These are phyloP conservation scores for Melaleuca quinquenervia DNA, from an alignment of 345 rosid species.

Conservation along the genomic window DNA sequence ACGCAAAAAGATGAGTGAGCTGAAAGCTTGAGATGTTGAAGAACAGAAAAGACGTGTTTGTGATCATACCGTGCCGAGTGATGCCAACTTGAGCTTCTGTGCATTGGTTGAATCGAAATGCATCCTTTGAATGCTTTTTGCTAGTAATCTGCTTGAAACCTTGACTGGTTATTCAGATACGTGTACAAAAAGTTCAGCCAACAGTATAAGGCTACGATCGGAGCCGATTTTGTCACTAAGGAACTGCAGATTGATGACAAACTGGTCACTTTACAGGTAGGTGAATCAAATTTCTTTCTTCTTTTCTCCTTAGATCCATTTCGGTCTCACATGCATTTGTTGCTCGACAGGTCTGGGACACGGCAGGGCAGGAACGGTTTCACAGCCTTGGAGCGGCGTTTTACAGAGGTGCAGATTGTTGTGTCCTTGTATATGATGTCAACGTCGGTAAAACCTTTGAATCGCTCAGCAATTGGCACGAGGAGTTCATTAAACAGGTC, in stretches of 20 bases:
- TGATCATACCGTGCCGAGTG: background rate
- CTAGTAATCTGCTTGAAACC: background rate
- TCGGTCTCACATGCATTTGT: background rate
- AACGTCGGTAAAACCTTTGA: conserved; percentile 51
- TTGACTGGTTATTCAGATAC: conserved; percentile 33
- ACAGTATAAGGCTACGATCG: conserved; percentile 87
- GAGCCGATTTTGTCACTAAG: conserved; percentile 88
- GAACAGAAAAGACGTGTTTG: background rate
- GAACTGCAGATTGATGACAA: conserved; percentile 74
- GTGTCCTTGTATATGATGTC: conserved; percentile 71
- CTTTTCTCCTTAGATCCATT: background rate
- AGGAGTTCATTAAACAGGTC: conserved; percentile 80
- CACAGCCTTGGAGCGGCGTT: conserved; percentile 81
- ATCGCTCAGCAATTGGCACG: conserved; percentile 54
- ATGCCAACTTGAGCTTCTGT: background rate
- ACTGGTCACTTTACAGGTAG: conserved; percentile 70
- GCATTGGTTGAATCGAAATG: background rate
- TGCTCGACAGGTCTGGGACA: conserved; percentile 71
- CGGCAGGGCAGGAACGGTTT: conserved; percentile 95
- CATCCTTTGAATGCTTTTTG: background rate
- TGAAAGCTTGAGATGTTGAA: background rate
- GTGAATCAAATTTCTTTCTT: background rate
- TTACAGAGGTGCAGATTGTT: conserved; percentile 89
- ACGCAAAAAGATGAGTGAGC: background rate
- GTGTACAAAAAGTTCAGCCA: conserved; percentile 64